Conservation (phyloP, 352 stramenopile species). For the Phytophthora macrochlamydospora region DNA sequence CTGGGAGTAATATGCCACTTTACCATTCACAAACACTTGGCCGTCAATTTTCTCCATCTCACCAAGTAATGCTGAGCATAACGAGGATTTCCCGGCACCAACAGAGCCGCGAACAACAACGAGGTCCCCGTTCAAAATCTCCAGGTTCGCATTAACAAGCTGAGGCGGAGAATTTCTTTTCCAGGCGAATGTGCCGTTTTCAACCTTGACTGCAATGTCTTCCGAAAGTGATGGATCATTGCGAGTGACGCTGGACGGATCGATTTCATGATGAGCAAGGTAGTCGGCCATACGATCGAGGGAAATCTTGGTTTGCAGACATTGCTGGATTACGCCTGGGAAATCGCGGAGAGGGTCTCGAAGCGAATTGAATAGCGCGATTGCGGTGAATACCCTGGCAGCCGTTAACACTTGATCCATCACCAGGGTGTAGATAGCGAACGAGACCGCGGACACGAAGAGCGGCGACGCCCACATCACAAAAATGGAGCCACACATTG, state of each 20-base stretch:
- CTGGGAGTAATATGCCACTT: conserved; percentile 76
- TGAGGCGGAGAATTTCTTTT: conserved; percentile 11
- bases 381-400: conserved; percentile 56
- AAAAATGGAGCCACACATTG: conserved; percentile 51
- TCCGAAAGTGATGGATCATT: not conserved
- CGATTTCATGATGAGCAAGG: conserved; percentile 28
- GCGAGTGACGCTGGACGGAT: conserved; percentile 19
- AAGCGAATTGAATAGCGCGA: conserved; percentile 51
- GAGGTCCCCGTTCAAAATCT: conserved; percentile 47
- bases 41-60: conserved; percentile 85
- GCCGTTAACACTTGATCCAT: conserved; percentile 44
- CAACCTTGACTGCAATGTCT: conserved; percentile 23
- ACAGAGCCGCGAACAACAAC: conserved; percentile 53
- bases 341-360: conserved; percentile 40
- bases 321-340: conserved; percentile 31
- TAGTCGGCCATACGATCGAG: conserved; percentile 42
- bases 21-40: conserved; percentile 40
- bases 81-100: conserved; percentile 58
- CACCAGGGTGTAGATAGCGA: conserved; percentile 49
- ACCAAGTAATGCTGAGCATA: conserved; percentile 54
- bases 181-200: conserved; percentile 42
- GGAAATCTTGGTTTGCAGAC: conserved; percentile 43
- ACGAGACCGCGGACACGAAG: conserved; percentile 52
- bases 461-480: conserved; percentile 50
- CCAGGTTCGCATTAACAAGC: conserved; percentile 42